A percentile compares a stretch with the other conserved stretches of the same genome.
Evolutionary conservation across 2,329 filamentous ascomycete species (phyloP).

Genomic region (Beauveria asiatica): DNA sequence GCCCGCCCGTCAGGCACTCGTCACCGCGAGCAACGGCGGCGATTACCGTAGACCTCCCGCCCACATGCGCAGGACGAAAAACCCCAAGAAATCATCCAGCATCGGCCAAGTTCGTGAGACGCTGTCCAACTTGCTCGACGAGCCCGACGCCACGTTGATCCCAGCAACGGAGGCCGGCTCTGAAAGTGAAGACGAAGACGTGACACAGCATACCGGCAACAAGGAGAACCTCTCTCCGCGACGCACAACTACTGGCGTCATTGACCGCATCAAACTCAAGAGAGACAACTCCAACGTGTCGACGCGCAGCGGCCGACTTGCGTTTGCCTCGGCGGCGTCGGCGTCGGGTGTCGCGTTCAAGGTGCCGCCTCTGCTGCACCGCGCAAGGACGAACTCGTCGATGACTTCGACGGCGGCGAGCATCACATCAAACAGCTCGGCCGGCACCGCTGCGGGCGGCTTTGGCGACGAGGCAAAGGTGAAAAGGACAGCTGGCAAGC

Average conservation of each 20-base stretch:
- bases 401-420: slow-evolving; percentile 25
- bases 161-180: slow-evolving; percentile 31
- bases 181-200: slow-evolving; percentile 33
- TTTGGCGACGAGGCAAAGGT: slow-evolving; percentile 45
- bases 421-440: slow-evolving; percentile 13
- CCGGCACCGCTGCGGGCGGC: slow-evolving; percentile 19
- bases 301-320: slow-evolving; percentile 34
- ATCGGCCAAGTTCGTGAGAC: slow-evolving; percentile 76
- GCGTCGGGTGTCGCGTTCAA: slow-evolving; percentile 43
- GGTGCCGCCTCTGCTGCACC: slow-evolving; percentile 61
- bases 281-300: slow-evolving; percentile 38
- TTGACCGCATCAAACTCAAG: slow-evolving; percentile 68
- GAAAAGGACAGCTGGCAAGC: slow-evolving; percentile 52
- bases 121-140: slow-evolving; percentile 74
- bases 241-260: slow-evolving; percentile 37
- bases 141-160: slow-evolving; percentile 44
- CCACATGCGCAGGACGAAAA: slow-evolving; percentile 53
- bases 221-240: slow-evolving; percentile 41
- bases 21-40: slow-evolving; percentile 17
- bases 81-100: slow-evolving; percentile 59
- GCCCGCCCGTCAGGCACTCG: slow-evolving; percentile 23
- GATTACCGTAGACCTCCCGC: slow-evolving; percentile 45
- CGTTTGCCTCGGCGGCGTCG: slow-evolving; percentile 42
- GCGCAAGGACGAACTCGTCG: slow-evolving; percentile 61
- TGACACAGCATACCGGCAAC: slow-evolving; percentile 24